phyloP scores from a whole-genome alignment of 495 filamentous ascomycete genomes.

The Cercophora samala region DNA sequence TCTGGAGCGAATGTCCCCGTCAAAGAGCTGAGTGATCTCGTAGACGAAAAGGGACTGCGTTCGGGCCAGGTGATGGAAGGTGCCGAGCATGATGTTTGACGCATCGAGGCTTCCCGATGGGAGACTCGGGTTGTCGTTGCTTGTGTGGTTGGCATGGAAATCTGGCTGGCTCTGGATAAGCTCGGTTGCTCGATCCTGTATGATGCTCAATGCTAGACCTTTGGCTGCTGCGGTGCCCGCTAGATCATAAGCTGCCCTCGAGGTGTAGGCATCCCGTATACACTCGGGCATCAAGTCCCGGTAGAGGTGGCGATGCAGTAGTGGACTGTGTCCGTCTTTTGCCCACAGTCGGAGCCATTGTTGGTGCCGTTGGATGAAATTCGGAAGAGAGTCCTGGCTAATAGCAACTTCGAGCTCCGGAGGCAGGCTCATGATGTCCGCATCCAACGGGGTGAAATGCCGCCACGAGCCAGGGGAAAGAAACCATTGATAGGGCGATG shows the following conservation, averaged over 20 bases:
- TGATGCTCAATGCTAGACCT: constrained; percentile 28
- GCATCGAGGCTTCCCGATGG: constrained; percentile 9
- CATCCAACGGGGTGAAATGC: background rate
- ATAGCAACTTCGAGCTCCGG: constrained; percentile 10
- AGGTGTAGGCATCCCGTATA: constrained; percentile 33
- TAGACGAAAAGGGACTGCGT: constrained; percentile 50
- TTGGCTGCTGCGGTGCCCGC: constrained; percentile 15
- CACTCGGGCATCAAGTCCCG: constrained; percentile 26
- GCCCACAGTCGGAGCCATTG: constrained; percentile 28
- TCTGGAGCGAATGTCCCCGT: constrained; percentile 52
- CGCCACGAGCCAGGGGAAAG: constrained; percentile 14
- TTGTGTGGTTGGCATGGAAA: background rate
- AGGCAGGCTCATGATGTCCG: background rate
- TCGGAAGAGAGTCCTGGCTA: constrained; percentile 22
- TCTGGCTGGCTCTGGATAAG: constrained; percentile 21
- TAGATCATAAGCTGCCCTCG: constrained; percentile 28
- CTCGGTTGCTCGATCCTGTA: constrained; percentile 19
- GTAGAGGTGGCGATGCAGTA: constrained; percentile 44
- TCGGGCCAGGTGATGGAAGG: constrained; percentile 37
- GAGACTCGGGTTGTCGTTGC: background rate
- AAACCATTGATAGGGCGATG: constrained; percentile 20
- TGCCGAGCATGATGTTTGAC: constrained; percentile 10
- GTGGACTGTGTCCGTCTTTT: constrained; percentile 26
- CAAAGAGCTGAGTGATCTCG: constrained; percentile 57
- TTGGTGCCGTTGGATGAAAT: constrained; percentile 27